These are phyloP conservation scores for Boletus eberwhitei DNA, from an alignment of 768 basidiomycete species.

Conservation along the genomic window DNA sequence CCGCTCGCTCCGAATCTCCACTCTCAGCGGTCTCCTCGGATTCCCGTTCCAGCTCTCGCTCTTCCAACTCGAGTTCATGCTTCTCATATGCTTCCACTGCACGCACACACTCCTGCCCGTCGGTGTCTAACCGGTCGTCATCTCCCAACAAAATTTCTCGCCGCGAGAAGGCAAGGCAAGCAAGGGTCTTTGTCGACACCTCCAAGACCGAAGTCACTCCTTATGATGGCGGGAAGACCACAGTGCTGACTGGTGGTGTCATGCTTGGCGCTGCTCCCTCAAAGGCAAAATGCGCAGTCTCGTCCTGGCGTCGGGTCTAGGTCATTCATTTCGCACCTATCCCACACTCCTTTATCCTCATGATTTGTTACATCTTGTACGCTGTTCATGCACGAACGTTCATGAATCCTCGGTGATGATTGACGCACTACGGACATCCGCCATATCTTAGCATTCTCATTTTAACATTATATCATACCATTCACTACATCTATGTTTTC, in stretches of 20 bases:
- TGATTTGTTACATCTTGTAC: slow-evolving; percentile 19
- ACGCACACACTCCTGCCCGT: slow-evolving; percentile 47
- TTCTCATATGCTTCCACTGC: slow-evolving; percentile 67
- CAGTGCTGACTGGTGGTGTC: slow-evolving; percentile 82
- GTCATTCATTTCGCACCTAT: slow-evolving; percentile 7
- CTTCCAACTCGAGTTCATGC: slow-evolving; percentile 70
- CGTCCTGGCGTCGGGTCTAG: slow-evolving; percentile 62
- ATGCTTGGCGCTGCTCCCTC: slow-evolving; percentile 65
- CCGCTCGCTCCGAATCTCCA: slow-evolving; percentile 53
- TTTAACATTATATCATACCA: slow-evolving; percentile 35
- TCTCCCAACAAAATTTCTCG: slow-evolving; percentile 56
- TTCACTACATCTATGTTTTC: slow-evolving; percentile 26
- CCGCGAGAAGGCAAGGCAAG: slow-evolving; percentile 65
- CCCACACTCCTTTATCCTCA: slow-evolving; percentile 27
- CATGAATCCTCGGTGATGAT: slow-evolving; percentile 23
- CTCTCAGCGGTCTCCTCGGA: slow-evolving; percentile 53
- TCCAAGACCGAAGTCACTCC: slow-evolving; percentile 78
- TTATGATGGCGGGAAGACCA: slow-evolving; percentile 86
- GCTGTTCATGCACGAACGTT: slow-evolving; percentile 20
- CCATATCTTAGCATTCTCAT: slow-evolving; percentile 31
- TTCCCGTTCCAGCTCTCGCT: slow-evolving; percentile 54
- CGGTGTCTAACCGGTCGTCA: slow-evolving; percentile 38
- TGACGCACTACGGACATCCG: slow-evolving; percentile 24
- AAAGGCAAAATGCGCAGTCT: slow-evolving; percentile 29
- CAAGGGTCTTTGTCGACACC: slow-evolving; percentile 69